Evolutionary conservation across 1,284 basidiomycete species (phyloP).

Genomic region (Naganishia cerealis): DNA sequence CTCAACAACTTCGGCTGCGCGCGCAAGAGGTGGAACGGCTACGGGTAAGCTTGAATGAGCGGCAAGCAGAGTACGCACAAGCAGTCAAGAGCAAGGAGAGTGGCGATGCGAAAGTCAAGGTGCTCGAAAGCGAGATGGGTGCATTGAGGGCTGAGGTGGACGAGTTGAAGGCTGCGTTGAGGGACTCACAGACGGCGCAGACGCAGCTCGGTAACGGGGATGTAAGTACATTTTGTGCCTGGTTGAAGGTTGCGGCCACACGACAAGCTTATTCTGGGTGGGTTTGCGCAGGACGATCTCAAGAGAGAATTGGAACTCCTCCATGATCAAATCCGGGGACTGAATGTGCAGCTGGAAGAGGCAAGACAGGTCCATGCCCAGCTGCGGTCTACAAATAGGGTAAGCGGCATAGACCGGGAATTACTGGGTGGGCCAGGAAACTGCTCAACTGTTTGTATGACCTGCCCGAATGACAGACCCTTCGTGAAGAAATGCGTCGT

Average conservation of each 20-base stretch:
- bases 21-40: conserved; percentile 73
- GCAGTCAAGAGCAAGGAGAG: conserved; percentile 62
- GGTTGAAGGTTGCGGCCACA: not conserved
- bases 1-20: conserved; percentile 59
- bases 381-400: conserved; percentile 64
- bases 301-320: conserved; percentile 52
- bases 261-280: not conserved
- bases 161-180: conserved; percentile 49
- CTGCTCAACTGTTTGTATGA: not conserved
- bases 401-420: conserved; percentile 44
- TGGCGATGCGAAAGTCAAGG: conserved; percentile 62
- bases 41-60: conserved; percentile 61
- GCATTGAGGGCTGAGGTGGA: conserved; percentile 57
- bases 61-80: conserved; percentile 57
- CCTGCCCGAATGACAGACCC: conserved; percentile 58
- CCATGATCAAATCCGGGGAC: conserved; percentile 43
- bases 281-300: conserved; percentile 45
- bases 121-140: conserved; percentile 62
- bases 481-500: conserved; percentile 87
- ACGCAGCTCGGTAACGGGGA: conserved; percentile 52
- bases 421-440: not conserved
- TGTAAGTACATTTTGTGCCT: conserved; percentile 40
- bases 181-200: conserved; percentile 59
- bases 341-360: conserved; percentile 53
- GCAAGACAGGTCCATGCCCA: conserved; percentile 43